Percentiles rank a stretch among this genome's conserved stretches.
Conservation (phyloP, 495 filamentous ascomycete species). For the Annulohypoxylon bovei region DNA sequence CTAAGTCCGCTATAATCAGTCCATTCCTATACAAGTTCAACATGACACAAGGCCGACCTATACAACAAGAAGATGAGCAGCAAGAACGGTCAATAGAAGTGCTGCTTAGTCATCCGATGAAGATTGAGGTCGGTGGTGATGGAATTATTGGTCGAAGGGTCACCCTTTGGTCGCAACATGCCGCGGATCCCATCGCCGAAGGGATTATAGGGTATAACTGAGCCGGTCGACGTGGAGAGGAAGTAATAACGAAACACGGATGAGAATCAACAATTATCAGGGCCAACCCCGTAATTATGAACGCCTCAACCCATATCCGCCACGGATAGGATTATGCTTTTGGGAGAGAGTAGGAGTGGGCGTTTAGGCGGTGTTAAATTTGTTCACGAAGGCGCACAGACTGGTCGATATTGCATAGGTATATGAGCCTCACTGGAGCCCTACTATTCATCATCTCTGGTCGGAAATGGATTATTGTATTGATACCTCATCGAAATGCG, state of each 20-base stretch:
- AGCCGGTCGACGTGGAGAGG: neutral
- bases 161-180: conserved; percentile 47
- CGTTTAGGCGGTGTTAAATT: neutral
- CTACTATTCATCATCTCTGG: neutral
- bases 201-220: conserved; percentile 60
- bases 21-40: conserved; percentile 50
- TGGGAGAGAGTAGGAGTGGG: neutral
- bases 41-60: conserved; percentile 7
- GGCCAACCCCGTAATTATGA: neutral
- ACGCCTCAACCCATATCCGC: neutral
- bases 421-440: neutral
- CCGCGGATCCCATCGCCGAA: conserved; percentile 49
- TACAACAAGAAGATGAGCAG: neutral
- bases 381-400: neutral
- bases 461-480: neutral
- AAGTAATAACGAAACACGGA: neutral
- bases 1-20: conserved; percentile 43
- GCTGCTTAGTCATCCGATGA: conserved; percentile 47
- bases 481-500: neutral
- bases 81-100: conserved; percentile 41
- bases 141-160: conserved; percentile 61
- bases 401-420: neutral
- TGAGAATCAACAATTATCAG: neutral
- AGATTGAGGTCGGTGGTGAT: conserved; percentile 52
- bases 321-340: neutral